Base-by-base conservation (phyloP, 2,329 filamentous ascomycete species). In the Epichloe sylvatica region DNA sequence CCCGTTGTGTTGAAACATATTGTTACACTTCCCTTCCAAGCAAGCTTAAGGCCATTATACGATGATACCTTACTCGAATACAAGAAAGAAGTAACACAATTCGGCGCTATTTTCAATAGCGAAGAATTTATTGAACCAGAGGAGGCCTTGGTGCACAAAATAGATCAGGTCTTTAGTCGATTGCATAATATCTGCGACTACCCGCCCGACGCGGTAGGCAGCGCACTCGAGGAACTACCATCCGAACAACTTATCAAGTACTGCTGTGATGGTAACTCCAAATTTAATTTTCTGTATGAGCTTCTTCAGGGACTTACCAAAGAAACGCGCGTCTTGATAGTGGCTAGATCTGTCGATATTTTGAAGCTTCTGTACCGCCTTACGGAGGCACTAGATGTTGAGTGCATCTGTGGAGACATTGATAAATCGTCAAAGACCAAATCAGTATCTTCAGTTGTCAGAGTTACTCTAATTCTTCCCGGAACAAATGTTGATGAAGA, bases 281-380 rank as follows among this genome's bases (percentile, higher is more conserved):
- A 83, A 55, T 78, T 76, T 55, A 72, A 70, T 34, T 83, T 83
- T 55, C 56, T 81, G 5, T 73, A 70, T 42, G 76, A 80, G 53
- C 64, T 83, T 3, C 59, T 81, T 33, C 64, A 72, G 19, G 57
- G 62, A 8, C 58, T 80, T 11, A 60, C 64, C 15, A 60, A 64
- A 12, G 65, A 72, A 11, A 70, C 68, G 37, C 74, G 70, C 36
- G 60, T 83, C 7, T 62, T 80, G 13, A 70, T 83, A 23, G 57
- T 83, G 11, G 74, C 70, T 8, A 73, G 73, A 19, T 70, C 73
- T 5, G 69, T 70, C 9, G 66, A 69, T 33, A 63, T 77, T 6
- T 62, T 77, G 39, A 70, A 75, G 33, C 70, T 81, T 34, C 63
- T 83, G 2, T 70, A 72, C 52, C 65, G 71, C 6, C 54, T 82